These are phyloP conservation scores for Daedaleopsis nitida DNA, from an alignment of 768 basidiomycete species.

Conservation along the genomic window DNA sequence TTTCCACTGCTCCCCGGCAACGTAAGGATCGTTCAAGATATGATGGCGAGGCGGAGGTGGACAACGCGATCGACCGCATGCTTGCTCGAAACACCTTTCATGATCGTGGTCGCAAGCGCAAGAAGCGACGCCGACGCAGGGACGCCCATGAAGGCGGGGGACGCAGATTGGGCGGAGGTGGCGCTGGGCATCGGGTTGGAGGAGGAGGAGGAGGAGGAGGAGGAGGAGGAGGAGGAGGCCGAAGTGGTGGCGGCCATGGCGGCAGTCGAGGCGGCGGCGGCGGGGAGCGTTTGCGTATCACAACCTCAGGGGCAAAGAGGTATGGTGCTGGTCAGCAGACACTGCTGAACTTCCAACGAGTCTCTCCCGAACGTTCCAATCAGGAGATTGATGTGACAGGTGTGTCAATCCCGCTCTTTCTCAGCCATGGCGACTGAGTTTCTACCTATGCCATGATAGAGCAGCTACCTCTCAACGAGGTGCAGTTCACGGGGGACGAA, in stretches of 20 bases:
- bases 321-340: conserved; percentile 22
- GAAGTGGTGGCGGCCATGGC: conserved; percentile 4
- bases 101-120: background rate
- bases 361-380: background rate
- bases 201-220: background rate
- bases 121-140: conserved; percentile 13
- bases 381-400: background rate
- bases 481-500: conserved; percentile 11
- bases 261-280: conserved; percentile 3
- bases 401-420: background rate
- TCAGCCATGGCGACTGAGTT: no score
- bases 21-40: conserved; percentile 14
- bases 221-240: background rate
- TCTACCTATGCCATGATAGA: background rate
- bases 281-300: conserved; percentile 27
- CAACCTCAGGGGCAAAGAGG: conserved; percentile 27
- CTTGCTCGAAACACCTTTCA: conserved; percentile 44
- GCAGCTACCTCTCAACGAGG: background rate
- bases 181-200: conserved; percentile 9
- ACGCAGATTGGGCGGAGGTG: conserved; percentile 22
- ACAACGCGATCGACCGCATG: conserved; percentile 72
- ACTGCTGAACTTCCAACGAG: conserved; percentile 16
- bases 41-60: conserved; percentile 37
- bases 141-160: conserved; percentile 6
- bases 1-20: conserved; percentile 16